Base-by-base conservation (phyloP, 2,329 filamentous ascomycete species). In the Trichoderma breve region DNA sequence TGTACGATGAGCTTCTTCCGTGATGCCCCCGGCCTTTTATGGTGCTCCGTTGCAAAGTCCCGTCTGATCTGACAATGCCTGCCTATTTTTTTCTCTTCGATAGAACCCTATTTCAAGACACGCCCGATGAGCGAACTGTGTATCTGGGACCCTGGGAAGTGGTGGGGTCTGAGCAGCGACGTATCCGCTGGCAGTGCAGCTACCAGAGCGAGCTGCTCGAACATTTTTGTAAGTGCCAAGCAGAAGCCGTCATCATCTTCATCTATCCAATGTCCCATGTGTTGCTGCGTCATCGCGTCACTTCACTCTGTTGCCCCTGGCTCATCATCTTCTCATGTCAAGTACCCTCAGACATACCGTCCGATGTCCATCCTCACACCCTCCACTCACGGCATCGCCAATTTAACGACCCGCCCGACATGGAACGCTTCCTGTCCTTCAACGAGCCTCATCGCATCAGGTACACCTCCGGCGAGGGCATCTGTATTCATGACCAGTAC, bases 91-190 rank as follows among this genome's bases (percentile, higher is more conserved):
- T 21, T 68, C 47, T 55, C 73, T 11, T 55, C 73, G 32, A 53
- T 76, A 87, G 85, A 80, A 84, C 81, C 60, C 81, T 87, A n/a
- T 87, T 84, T 73, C 84, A 86, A 74, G 83, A 84, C 63, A 86
- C 85, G 7, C 76, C 82, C 43, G 81, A 84, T 75, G 85, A 87
- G 75, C 82, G 81, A 62, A 86, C 85, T 14, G 80, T 87, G 60
- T 87, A 87, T 73, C 81, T 87, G 8, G 86, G 86, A n/a, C 85
- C 85, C 5, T 87, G 85, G 85, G 84, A 87, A 75, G 81, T 87
- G 43, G 79, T 85, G 51, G 83, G 83, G 55, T 81, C 82, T 51
- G 83, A 85, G 72, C 82, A 83, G 36, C 84, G 85, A 64, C 84
- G 85, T 53, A 80, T 87, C n/a, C 77, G 85, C 51, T 87, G 86